Evolutionary conservation across 163 green algal species (phyloP), one percentile per base, ranked within the genome.

Genomic region (Smithsoniella earleae): DNA sequence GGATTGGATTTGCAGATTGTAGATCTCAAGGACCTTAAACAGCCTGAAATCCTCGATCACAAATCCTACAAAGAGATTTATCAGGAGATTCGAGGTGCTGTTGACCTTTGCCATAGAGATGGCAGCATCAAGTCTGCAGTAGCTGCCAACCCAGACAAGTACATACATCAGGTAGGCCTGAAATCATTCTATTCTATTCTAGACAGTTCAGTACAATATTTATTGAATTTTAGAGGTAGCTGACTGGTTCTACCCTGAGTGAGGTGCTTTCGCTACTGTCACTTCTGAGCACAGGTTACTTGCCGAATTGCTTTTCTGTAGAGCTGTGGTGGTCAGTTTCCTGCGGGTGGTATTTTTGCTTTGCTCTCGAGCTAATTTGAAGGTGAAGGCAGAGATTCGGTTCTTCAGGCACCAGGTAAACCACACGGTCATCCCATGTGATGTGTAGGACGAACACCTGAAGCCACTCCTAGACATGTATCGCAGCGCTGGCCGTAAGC

Each of bases 21-120:
- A 38, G 90, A 94, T 63, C 77, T 95, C 18, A 89, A 89, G 65
- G 87, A 92, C 25, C 36, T 63, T 0, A 49, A 73, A 5, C 72
- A 63, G 0, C 66, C 80, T 1, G 52, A 77, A 2, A 31, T 66
- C 10, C 77, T 93, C 75, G 76, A 75, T 2, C 3, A 54, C 46
- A 90, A 91, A 74, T 77, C 49, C 34, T 87, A 83, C 78, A 82
- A 82, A 72, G 72, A 85, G 27, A 76, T 95, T 36, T 94, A 92
- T 82, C 83, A 85, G 36, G 90, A 98, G 74, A 88, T 97, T 44
- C 79, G 93, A 22, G 83, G 80, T 3, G 88, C 92, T 1, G 91
- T 98, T 73, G 92, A 99, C 85, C 83, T 97, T 74, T 97, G 90
- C 78, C 94, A 99, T 77, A 75, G 94, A 2, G 94, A 99, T 72